phyloP scores from a whole-genome alignment of 371 early-diverging fungal species.

The Syncephalastrum contaminatum region DNA sequence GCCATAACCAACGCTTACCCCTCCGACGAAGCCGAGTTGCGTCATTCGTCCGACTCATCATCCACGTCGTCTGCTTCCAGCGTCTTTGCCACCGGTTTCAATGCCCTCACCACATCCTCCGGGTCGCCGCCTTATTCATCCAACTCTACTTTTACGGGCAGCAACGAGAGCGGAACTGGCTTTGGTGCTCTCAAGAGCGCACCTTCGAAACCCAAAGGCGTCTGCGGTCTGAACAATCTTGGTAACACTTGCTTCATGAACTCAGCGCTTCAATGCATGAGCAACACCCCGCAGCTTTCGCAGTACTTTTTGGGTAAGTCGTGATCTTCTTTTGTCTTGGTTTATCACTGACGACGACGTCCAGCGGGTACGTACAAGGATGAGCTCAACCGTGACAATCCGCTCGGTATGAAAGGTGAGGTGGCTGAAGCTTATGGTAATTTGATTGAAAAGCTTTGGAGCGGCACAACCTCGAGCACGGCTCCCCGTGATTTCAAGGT shows the following conservation, averaged over 20 bases:
- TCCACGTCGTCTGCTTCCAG: slow-evolving; percentile 10
- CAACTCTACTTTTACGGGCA: slow-evolving; percentile 9
- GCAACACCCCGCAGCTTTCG: slow-evolving; percentile 64
- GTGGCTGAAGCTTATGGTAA: slow-evolving; percentile 68
- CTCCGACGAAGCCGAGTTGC: not conserved
- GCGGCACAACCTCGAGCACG: slow-evolving; percentile 32
- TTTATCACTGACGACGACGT: not conserved
- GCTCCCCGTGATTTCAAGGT: slow-evolving; percentile 76
- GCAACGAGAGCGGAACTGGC: not conserved
- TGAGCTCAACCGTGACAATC: slow-evolving; percentile 55
- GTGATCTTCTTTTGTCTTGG: not conserved
- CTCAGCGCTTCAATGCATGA: slow-evolving; percentile 77
- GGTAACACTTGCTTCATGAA: slow-evolving; percentile 94
- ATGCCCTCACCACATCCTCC: slow-evolving; percentile 13
- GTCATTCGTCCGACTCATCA: slow-evolving; percentile 9
- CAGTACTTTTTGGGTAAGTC: slow-evolving; percentile 51
- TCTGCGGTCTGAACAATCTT: slow-evolving; percentile 71
- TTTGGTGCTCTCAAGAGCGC: not conserved
- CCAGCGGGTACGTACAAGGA: slow-evolving; percentile 36
- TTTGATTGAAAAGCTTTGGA: slow-evolving; percentile 64
- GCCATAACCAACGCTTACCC: not conserved
- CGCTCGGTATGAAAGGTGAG: slow-evolving; percentile 61
- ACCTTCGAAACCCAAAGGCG: slow-evolving; percentile 32
- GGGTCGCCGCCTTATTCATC: slow-evolving; percentile 14
- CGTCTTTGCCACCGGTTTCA: slow-evolving; percentile 11